These are phyloP conservation scores for fission yeast (Schizosaccharomyces pombe) DNA, from an alignment of 805 yeast genomes.

Conservation along the genomic window DNA sequence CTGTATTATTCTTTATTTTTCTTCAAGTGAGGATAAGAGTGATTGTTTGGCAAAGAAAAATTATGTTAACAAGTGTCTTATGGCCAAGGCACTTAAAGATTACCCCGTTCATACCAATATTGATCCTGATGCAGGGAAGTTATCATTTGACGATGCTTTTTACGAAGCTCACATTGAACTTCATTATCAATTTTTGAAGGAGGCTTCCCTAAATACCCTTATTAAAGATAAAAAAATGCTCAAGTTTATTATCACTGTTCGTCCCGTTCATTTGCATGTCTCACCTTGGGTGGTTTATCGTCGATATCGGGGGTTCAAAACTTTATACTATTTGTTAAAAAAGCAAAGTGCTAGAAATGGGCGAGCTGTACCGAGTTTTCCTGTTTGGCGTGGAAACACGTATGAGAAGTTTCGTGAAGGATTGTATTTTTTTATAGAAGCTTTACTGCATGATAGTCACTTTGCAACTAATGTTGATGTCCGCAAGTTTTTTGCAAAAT, in stretches of 20 bases:
- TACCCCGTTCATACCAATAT: too few species aligned
- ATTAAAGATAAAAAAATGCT: neutral
- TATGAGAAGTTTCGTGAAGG: neutral
- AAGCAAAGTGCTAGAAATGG: neutral
- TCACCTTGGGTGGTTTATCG: neutral
- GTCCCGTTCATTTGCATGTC: neutral
- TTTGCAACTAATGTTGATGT: neutral
- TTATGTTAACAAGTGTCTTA: neutral
- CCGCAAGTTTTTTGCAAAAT: neutral
- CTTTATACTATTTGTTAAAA: neutral
- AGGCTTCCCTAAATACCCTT: neutral
- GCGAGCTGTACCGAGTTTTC: neutral
- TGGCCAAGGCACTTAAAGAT: neutral
- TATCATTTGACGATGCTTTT: neutral
- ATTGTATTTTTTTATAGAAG: neutral
- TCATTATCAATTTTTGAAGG: neutral
- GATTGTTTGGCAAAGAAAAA: neutral
- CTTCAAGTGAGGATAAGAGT: neutral
- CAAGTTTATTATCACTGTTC: neutral
- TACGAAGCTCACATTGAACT: neutral
- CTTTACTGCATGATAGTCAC: neutral
- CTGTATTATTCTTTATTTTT: neutral
- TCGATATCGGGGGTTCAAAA: neutral
- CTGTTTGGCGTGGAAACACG: neutral
- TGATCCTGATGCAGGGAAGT: too few species aligned